phyloP scores from a whole-genome alignment of 768 basidiomycete species.

The Kockovaella imperatae region DNA sequence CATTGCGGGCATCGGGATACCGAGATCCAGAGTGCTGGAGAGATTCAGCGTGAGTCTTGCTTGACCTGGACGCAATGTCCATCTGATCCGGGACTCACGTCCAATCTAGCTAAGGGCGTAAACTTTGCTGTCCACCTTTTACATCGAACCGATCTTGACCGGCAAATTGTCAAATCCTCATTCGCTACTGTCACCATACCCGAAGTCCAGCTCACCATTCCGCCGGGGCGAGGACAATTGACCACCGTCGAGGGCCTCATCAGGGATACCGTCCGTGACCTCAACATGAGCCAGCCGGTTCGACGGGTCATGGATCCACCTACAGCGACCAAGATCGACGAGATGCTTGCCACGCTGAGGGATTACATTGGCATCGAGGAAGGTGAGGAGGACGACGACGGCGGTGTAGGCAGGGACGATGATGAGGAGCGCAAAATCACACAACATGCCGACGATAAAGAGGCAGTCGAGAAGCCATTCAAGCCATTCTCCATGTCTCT shows the following conservation, averaged over 20 bases:
- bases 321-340: constrained; percentile 65
- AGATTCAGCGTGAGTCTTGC: constrained; percentile 62
- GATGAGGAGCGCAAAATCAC: constrained; percentile 49
- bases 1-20: constrained; percentile 85
- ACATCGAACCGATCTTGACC: constrained; percentile 67
- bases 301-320: constrained; percentile 65
- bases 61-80: not conserved
- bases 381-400: constrained; percentile 47
- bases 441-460: constrained; percentile 26
- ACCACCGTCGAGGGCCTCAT: constrained; percentile 95
- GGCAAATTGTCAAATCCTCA: constrained; percentile 85
- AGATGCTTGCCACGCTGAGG: constrained; percentile 54
- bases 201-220: constrained; percentile 84
- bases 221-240: constrained; percentile 74
- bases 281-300: constrained; percentile 72
- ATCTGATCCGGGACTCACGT: no score
- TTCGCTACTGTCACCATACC: constrained; percentile 74
- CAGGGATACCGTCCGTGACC: constrained; percentile 70
- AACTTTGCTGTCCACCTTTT: constrained; percentile 73
- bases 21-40: constrained; percentile 84
- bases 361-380: constrained; percentile 30
- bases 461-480: constrained; percentile 51
- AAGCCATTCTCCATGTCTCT: constrained; percentile 70
- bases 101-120: constrained; percentile 65
- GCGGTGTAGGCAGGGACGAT: constrained; percentile 54